Percentiles rank a stretch among this genome's conserved stretches.
phyloP scores from a whole-genome alignment of 768 basidiomycete species.

The Hygrophorus pudorinus region DNA sequence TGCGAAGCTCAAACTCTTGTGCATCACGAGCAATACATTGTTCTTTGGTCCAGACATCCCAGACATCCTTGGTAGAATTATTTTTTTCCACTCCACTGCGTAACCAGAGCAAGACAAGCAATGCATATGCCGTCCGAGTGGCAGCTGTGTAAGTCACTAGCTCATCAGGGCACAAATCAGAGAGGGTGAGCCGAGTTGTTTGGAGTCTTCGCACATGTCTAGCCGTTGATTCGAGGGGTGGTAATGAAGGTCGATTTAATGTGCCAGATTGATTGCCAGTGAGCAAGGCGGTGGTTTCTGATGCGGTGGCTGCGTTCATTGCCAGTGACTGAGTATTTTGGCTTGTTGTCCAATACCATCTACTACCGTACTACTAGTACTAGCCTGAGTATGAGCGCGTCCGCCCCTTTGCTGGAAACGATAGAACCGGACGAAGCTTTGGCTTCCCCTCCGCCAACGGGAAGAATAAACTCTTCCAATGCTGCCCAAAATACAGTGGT shows the following conservation, averaged over 20 bases:
- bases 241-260: not conserved
- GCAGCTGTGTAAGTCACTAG: slow-evolving; percentile 11
- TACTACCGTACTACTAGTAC: not conserved
- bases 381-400: slow-evolving; percentile 40
- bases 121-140: slow-evolving; percentile 18
- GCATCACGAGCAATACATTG: slow-evolving; percentile 5
- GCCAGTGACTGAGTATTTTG: not conserved
- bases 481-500: slow-evolving; percentile 35
- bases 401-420: slow-evolving; percentile 61
- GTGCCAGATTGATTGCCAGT: not conserved
- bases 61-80: slow-evolving; percentile 22
- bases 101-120: slow-evolving; percentile 25
- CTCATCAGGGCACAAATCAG: slow-evolving; percentile 14
- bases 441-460: slow-evolving; percentile 15
- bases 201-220: slow-evolving; percentile 14
- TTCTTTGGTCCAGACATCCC: slow-evolving; percentile 32
- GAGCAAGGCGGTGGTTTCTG: not conserved
- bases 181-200: slow-evolving; percentile 13
- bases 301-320: not conserved
- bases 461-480: slow-evolving; percentile 24
- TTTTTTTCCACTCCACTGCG: slow-evolving; percentile 15
- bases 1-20: slow-evolving; percentile 20
- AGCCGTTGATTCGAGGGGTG: slow-evolving; percentile 10
- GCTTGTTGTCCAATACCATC: slow-evolving; percentile 5
- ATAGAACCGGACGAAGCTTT: slow-evolving; percentile 79